Evolutionary conservation across 306 rosid genomes (phyloP).

Genomic region (Trichosanthes cucumerina): DNA sequence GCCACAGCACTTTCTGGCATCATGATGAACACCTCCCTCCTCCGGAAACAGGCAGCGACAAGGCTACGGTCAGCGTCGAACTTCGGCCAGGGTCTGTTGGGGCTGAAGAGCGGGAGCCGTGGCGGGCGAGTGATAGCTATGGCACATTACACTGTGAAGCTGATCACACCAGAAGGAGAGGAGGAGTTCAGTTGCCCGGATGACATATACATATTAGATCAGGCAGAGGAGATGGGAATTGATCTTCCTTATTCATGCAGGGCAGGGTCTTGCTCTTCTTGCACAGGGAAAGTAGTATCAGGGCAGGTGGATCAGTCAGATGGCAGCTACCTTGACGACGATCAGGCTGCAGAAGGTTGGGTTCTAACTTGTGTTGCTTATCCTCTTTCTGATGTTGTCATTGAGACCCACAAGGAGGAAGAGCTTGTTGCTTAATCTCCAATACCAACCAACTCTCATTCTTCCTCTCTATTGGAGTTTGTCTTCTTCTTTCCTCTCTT

Average conservation of each 20-base stretch:
- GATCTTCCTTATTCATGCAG: constrained; percentile 86
- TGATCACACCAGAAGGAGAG: constrained; percentile 52
- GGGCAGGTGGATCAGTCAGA: constrained; percentile 60
- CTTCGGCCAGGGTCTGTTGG: neutral
- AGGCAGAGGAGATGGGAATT: constrained; percentile 43
- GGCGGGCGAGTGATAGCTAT: constrained; percentile 47
- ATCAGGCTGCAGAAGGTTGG: constrained; percentile 24
- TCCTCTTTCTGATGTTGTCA: constrained; percentile 34
- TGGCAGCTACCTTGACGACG: constrained; percentile 76
- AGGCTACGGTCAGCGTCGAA: neutral
- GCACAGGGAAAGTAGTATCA: constrained; percentile 43
- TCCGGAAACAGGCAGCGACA: constrained; percentile 6
- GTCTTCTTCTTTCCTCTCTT: neutral
- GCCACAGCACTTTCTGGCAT: constrained; percentile 27
- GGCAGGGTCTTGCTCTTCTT: constrained; percentile 82
- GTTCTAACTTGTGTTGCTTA: constrained; percentile 78
- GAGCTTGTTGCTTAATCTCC: constrained; percentile 7
- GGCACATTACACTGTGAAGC: constrained; percentile 53
- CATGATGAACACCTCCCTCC: constrained; percentile 49
- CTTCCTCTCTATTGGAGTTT: neutral
- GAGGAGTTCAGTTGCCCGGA: constrained; percentile 43
- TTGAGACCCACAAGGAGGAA: constrained; percentile 92
- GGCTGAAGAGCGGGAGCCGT: constrained; percentile 20
- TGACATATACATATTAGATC: constrained; percentile 52
- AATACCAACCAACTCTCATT: neutral